phyloP scores from a whole-genome alignment of 768 basidiomycete species.

The Lactarius evosmus region DNA sequence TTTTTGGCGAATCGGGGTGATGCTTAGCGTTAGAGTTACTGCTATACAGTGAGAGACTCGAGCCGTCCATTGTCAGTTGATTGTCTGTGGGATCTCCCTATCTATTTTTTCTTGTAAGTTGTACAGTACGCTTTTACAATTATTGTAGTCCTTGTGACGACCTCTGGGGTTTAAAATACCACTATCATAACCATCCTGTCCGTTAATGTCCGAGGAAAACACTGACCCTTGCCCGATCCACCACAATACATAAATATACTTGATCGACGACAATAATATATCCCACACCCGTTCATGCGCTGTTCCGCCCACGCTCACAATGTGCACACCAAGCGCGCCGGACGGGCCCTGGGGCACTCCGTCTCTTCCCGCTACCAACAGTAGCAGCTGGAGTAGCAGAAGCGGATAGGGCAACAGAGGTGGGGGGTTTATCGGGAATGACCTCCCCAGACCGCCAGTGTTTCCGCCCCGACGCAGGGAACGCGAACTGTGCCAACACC shows the following conservation, averaged over 20 bases:
- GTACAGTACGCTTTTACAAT: neutral
- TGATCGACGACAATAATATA: neutral
- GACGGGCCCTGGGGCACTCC: neutral
- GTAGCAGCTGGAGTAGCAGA: neutral
- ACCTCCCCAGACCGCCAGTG: slow-evolving; percentile 11
- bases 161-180: neutral
- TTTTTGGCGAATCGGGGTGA: slow-evolving; percentile 24
- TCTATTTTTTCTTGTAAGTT: neutral
- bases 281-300: neutral
- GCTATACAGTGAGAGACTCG: neutral
- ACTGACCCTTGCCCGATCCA: neutral
- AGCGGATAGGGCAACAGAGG: neutral
- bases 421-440: neutral
- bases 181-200: neutral
- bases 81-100: neutral
- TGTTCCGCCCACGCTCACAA: slow-evolving; percentile 6
- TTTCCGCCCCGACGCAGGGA: slow-evolving; percentile 14
- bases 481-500: slow-evolving; percentile 15
- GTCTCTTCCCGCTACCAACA: neutral
- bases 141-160: slow-evolving; percentile 2
- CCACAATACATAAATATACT: neutral
- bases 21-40: neutral
- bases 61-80: neutral
- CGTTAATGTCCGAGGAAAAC: neutral
- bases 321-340: slow-evolving; percentile 10